phyloP scores from a whole-genome alignment of 1,139 yeast genomes.

The Pichia sp. region DNA sequence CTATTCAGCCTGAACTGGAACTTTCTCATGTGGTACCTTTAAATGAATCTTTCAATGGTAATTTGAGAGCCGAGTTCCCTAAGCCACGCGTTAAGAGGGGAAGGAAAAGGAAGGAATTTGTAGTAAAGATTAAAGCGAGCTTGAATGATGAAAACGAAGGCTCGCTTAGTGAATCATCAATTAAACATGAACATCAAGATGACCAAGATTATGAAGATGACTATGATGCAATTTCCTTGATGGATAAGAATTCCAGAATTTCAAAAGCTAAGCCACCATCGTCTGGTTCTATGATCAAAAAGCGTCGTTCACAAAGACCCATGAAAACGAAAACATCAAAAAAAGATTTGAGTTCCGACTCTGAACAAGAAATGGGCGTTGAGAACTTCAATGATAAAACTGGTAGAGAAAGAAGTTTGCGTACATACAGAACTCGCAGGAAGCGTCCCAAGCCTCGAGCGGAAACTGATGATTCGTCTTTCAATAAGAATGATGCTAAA shows the following conservation, averaged over 20 bases:
- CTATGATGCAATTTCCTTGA: not conserved
- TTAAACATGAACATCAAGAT: too few species aligned
- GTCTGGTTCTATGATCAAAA: not conserved
- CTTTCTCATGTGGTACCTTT: not conserved
- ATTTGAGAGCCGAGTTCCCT: not conserved
- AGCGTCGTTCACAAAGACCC: not conserved
- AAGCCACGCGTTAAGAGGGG: not conserved
- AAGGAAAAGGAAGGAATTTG: not conserved
- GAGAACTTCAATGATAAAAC: not conserved
- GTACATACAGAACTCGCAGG: not conserved
- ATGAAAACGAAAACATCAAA: not conserved
- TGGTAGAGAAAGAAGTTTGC: not conserved
- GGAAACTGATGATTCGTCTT: not conserved
- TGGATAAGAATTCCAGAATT: not conserved
- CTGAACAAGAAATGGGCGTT: not conserved
- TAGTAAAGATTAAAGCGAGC: not conserved
- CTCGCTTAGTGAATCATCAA: too few species aligned
- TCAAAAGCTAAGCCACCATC: not conserved
- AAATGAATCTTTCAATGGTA: not conserved
- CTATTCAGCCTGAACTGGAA: not conserved
- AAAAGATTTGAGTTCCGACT: not conserved
- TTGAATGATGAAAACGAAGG: too few species aligned
- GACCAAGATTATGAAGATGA: not conserved
- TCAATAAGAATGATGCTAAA: not conserved
- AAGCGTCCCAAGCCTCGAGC: not conserved